These are phyloP conservation scores for Baeospora myosura DNA, from an alignment of 1,284 basidiomycete genomes.

Conservation along the genomic window DNA sequence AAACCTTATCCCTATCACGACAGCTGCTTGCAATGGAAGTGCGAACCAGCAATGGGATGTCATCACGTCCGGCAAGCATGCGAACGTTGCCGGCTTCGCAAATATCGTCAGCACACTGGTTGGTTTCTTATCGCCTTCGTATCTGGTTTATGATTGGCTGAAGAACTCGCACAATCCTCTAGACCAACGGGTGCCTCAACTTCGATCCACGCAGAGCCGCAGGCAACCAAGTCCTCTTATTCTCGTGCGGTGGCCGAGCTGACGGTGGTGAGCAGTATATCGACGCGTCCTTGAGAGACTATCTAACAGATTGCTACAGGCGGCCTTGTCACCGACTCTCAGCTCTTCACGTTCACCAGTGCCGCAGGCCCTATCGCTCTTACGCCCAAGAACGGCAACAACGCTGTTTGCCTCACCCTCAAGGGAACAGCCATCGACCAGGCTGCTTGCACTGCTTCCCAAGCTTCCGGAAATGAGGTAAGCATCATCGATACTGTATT, in stretches of 20 bases:
- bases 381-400: constrained; percentile 7
- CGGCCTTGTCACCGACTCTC: constrained; percentile 13
- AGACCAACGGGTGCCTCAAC: constrained; percentile 14
- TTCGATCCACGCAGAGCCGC: constrained; percentile 10
- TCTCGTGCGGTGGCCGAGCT: constrained; percentile 16
- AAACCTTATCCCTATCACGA: constrained; percentile 14
- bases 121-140: constrained; percentile 63
- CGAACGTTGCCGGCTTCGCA: constrained; percentile 63
- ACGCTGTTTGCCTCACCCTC: constrained; percentile 13
- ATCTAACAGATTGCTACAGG: constrained; percentile 4
- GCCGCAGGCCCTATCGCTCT: constrained; percentile 7
- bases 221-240: constrained; percentile 14
- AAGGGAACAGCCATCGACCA: too few relatives aligned
- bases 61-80: constrained; percentile 14
- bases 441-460: too few relatives aligned
- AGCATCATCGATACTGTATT: too few relatives aligned
- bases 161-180: not conserved
- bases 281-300: not conserved
- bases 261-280: constrained; percentile 11
- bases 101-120: constrained; percentile 54
- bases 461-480: too few relatives aligned
- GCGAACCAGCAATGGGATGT: constrained; percentile 14
- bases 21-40: constrained; percentile 13
- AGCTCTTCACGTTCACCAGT: constrained; percentile 12
- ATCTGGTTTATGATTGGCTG: constrained; percentile 23